Percentiles rank a stretch among this genome's conserved stretches.
phyloP scores from a whole-genome alignment of 2,329 filamentous ascomycete genomes.

The Trichoderma sp. region DNA sequence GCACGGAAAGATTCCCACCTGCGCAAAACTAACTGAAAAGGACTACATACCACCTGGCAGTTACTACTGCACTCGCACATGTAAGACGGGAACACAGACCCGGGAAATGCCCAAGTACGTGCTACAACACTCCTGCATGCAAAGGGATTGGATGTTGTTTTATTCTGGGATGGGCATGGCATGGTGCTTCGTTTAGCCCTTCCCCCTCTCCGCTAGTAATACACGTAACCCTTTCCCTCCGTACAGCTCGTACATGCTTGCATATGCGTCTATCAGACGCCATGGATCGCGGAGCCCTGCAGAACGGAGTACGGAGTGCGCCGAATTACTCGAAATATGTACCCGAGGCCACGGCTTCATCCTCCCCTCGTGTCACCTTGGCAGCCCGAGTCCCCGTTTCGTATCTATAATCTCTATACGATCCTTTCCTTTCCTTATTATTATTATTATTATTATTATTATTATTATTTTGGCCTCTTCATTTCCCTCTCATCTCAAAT shows the following conservation, averaged over 20 bases:
- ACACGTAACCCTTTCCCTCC: not conserved
- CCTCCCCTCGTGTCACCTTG: not conserved
- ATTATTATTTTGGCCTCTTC: not conserved
- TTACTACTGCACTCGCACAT: too few species aligned
- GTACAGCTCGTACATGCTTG: not conserved
- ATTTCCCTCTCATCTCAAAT: not conserved
- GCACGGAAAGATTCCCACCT: not conserved
- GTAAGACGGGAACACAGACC: not conserved
- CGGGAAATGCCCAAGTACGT: not conserved
- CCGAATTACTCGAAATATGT: not conserved
- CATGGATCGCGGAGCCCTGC: not conserved
- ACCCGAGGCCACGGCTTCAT: not conserved
- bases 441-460: too few species aligned
- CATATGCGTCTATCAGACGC: not conserved
- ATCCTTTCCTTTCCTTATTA: not conserved
- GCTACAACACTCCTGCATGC: not conserved
- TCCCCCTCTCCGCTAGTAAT: not conserved
- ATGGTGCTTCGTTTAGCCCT: not conserved
- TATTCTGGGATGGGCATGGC: too few species aligned
- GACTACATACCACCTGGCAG: too few species aligned
- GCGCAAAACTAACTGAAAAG: not conserved
- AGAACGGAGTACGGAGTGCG: not conserved
- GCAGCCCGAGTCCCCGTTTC: not conserved
- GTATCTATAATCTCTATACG: not conserved
- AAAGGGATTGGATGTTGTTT: not conserved